These are phyloP conservation scores for Salix udensis DNA, from an alignment of 345 rosid species.

Conservation along the genomic window DNA sequence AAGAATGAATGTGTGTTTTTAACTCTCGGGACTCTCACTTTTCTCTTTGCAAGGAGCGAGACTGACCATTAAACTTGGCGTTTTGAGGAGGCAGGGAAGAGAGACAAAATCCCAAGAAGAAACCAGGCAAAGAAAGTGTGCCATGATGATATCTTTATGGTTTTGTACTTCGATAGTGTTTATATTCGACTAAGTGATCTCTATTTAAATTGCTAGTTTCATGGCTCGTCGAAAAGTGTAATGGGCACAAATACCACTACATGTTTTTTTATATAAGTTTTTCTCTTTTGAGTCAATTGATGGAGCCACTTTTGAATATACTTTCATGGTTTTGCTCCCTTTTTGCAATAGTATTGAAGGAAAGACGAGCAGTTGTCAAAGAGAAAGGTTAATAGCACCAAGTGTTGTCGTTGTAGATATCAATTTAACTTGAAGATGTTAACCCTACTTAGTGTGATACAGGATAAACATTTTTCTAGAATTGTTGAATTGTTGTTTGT, in stretches of 20 bases:
- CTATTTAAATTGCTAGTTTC: constrained; percentile 1
- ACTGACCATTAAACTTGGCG: constrained; percentile 4
- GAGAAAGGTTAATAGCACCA: no score
- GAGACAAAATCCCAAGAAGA: constrained; percentile 25
- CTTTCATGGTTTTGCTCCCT: constrained; percentile 1
- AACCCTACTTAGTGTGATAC: no score
- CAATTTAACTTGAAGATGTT: no score
- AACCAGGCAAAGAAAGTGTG: constrained; percentile 20
- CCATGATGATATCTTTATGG: constrained; percentile 26
- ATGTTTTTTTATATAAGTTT: neutral
- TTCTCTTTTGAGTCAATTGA: constrained; percentile 12
- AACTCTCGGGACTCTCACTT: constrained; percentile 4
- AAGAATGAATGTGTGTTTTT: neutral
- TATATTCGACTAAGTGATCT: neutral
- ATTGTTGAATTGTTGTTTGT: no score
- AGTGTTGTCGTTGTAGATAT: no score
- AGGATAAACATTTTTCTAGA: no score
- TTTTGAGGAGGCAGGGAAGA: neutral
- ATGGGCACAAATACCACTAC: neutral
- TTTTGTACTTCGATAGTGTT: constrained; percentile 10
- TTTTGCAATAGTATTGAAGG: constrained; percentile 5
- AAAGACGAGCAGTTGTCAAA: no score
- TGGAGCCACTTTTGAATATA: constrained; percentile 12
- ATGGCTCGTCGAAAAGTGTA: constrained; percentile 5
- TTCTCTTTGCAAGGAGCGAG: constrained; percentile 2